Evolutionary conservation across 768 basidiomycete genomes (phyloP).

Genomic region (Chiua virens): DNA sequence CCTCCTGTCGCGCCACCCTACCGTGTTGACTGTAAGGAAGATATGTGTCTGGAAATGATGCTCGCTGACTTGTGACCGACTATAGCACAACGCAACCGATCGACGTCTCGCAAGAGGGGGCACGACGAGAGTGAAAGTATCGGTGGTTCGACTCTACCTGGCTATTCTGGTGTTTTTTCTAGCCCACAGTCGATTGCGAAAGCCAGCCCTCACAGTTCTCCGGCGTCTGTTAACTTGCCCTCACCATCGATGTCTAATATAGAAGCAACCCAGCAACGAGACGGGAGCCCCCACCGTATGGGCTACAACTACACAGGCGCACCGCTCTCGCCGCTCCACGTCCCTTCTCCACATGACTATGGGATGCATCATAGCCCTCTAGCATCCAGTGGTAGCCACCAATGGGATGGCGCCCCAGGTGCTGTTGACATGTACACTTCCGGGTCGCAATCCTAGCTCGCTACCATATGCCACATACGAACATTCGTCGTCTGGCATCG

Average conservation of each 20-base stretch:
- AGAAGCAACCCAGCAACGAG: constrained; percentile 45
- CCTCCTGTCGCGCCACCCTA: constrained; percentile 62
- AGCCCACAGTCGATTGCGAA: constrained; percentile 49
- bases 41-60: not conserved
- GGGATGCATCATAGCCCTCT: constrained; percentile 36
- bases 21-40: constrained; percentile 59
- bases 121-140: constrained; percentile 62
- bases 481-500: constrained; percentile 39
- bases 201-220: constrained; percentile 72
- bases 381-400: constrained; percentile 22
- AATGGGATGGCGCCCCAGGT: constrained; percentile 49
- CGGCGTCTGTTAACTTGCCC: constrained; percentile 68
- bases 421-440: constrained; percentile 46
- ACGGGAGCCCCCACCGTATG: constrained; percentile 56
- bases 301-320: constrained; percentile 43
- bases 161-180: constrained; percentile 56
- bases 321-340: constrained; percentile 53
- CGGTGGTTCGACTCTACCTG: constrained; percentile 39
- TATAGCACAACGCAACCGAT: constrained; percentile 66
- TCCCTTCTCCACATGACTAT: constrained; percentile 60
- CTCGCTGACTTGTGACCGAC: constrained; percentile 17
- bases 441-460: constrained; percentile 32
- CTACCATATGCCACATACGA: constrained; percentile 48
- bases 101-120: constrained; percentile 71
- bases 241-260: constrained; percentile 61